Evolutionary conservation across 352 stramenopile genomes (phyloP).

Genomic region (Pythium guiyangense): DNA sequence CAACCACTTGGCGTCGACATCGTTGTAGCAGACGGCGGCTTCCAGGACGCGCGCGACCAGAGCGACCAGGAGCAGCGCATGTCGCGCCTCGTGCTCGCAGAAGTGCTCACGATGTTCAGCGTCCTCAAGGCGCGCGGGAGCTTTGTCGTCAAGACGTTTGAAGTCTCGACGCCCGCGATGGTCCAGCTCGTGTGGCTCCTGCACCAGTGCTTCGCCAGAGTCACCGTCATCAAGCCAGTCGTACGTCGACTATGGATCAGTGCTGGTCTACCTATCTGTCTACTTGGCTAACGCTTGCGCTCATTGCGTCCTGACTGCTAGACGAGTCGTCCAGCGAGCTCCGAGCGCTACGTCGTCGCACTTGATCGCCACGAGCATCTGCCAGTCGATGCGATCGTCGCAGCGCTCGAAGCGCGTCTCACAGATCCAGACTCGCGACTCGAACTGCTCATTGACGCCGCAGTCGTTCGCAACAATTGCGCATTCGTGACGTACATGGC

Average conservation of each 20-base stretch:
- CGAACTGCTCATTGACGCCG: constrained; percentile 16
- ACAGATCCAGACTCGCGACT: constrained; percentile 4
- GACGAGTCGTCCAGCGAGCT: constrained; percentile 78
- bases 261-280: too few species aligned
- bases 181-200: constrained; percentile 62
- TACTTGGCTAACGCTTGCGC: background rate
- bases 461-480: constrained; percentile 15
- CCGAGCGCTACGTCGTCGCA: constrained; percentile 67
- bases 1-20: constrained; percentile 44
- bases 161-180: constrained; percentile 55
- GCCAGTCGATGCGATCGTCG: constrained; percentile 18
- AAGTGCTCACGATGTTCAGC: constrained; percentile 53
- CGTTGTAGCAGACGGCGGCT: constrained; percentile 69
- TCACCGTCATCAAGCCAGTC: constrained; percentile 70
- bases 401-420: constrained; percentile 18
- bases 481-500: constrained; percentile 46
- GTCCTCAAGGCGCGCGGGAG: constrained; percentile 39
- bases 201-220: constrained; percentile 48
- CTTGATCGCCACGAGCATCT: constrained; percentile 18
- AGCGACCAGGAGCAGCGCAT: constrained; percentile 66
- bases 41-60: constrained; percentile 58
- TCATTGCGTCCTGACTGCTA: constrained; percentile 11
- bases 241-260: constrained; percentile 19
- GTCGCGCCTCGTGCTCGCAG: constrained; percentile 51
- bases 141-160: constrained; percentile 83